Conservation (phyloP, 768 basidiomycete genomes). For the Boletus huronensis region DNA sequence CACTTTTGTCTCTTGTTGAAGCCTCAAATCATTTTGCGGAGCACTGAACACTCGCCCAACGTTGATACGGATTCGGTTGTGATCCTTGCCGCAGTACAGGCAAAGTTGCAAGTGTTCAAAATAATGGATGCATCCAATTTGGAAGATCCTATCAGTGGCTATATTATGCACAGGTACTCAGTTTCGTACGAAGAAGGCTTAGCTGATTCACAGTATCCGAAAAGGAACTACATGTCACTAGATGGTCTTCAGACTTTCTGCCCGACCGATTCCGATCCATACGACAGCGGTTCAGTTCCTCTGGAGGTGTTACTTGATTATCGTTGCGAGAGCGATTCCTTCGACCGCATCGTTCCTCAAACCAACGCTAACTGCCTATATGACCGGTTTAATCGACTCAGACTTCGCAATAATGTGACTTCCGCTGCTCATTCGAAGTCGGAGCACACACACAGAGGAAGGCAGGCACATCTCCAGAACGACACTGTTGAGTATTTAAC, state of each 20-base stretch:
- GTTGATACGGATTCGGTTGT: constrained; percentile 52
- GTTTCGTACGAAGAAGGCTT: not conserved
- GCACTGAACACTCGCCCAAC: constrained; percentile 40
- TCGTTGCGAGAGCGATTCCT: constrained; percentile 74
- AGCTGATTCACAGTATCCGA: constrained; percentile 1
- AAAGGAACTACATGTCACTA: constrained; percentile 73
- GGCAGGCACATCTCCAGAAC: constrained; percentile 51
- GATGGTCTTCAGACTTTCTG: constrained; percentile 87
- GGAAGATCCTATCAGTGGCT: constrained; percentile 81
- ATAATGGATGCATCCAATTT: constrained; percentile 77
- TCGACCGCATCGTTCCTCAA: constrained; percentile 88
- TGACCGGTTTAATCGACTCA: constrained; percentile 92
- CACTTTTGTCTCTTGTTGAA: constrained; percentile 86
- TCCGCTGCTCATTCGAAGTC: constrained; percentile 46
- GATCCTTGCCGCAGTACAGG: constrained; percentile 74
- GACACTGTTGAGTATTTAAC: constrained; percentile 49
- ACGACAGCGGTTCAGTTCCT: constrained; percentile 63
- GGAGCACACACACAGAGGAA: constrained; percentile 24
- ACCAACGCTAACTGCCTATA: constrained; percentile 83
- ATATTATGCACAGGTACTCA: constrained; percentile 77
- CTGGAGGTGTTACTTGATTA: constrained; percentile 87
- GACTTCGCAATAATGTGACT: constrained; percentile 70
- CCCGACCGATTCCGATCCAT: constrained; percentile 47
- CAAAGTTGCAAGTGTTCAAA: constrained; percentile 71
- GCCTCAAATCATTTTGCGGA: constrained; percentile 82